Evolutionary conservation across 768 basidiomycete species (phyloP), one percentile per base, ranked within the genome.

Genomic region (Suillus lakei): DNA sequence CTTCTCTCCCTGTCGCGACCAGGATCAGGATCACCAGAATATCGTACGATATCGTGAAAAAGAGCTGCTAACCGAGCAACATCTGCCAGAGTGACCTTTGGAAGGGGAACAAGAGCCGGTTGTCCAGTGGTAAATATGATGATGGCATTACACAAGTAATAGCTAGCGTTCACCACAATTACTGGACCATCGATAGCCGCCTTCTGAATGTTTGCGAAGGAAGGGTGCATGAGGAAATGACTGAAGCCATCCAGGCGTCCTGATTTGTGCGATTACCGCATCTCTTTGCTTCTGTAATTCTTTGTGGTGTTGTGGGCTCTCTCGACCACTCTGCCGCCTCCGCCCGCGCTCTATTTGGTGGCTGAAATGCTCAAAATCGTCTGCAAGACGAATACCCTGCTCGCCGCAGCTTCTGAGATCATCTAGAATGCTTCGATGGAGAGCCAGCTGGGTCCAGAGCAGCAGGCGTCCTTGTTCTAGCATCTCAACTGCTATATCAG

Each of bases 401-500:
- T 59, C 34, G 32, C 69, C 65, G 5, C 55, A 62, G 6, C 59
- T 61, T 23, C 69, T 70, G 39, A 77, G 51, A 2, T 69, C 62
- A 21, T 77, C 75, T 1, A 77, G 66, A 16, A 71, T 66, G 0
- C 70, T 74, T 28, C 76, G 66, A 39, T 72, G 67, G 34, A 71
- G 72, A 10, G 62, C 62, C 60, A 73, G 50, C 8, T 69, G 67
- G 2, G 65, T 65, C 76, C 75, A 77, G 32, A 76, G 68, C 13
- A 76, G 12, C 18, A 66, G 65, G 23, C 72, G 66, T 46, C 76
- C 75, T 26, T 75, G 76, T 62, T 76, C 76, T 10, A 82, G 71
- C 72, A 79, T 72, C 66, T 80, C 78, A 36, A 81, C 69, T n/a
- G 73, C 76, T 23, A 63, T 69, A 7, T 74, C 64, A 16, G 68